phyloP scores from a whole-genome alignment of 2,329 filamentous ascomycete genomes.

The Fusarium continuum region DNA sequence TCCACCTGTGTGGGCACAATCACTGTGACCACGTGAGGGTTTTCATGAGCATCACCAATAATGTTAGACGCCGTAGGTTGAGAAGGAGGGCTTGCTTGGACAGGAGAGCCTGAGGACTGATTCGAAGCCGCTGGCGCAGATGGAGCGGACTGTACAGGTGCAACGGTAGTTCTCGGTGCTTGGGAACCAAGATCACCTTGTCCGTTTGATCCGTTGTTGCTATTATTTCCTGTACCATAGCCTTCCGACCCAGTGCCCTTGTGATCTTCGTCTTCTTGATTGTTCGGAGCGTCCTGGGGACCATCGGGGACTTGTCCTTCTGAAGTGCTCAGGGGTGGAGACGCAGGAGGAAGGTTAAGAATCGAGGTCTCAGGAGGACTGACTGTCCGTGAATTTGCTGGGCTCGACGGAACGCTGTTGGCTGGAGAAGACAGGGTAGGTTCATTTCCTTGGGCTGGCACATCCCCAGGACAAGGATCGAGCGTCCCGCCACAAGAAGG shows the following conservation, averaged over 20 bases:
- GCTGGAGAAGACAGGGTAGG: background rate
- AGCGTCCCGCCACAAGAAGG: background rate
- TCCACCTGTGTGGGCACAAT: slow-evolving; percentile 35
- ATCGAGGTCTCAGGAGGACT: background rate
- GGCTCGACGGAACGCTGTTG: background rate
- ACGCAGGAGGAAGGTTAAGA: background rate
- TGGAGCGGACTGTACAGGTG: background rate
- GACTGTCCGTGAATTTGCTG: background rate
- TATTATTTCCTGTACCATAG: background rate
- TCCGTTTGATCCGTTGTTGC: background rate
- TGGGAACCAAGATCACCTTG: background rate
- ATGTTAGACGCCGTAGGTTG: background rate
- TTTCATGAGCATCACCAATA: background rate
- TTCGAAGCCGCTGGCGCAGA: background rate
- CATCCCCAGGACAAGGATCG: background rate
- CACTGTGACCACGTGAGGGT: slow-evolving; percentile 37
- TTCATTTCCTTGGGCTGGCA: background rate
- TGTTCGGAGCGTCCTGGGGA: background rate
- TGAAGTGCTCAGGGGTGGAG: background rate
- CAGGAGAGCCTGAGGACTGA: background rate
- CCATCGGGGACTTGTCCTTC: background rate
- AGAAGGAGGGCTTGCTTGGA: background rate
- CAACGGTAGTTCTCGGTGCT: background rate
- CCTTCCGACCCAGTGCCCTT: background rate
- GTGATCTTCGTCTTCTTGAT: background rate